A percentile compares a stretch with the other conserved stretches of the same genome.
These are phyloP conservation scores for Penicillium sp. DNA, from an alignment of 2,329 filamentous ascomycete genomes.

Conservation along the genomic window DNA sequence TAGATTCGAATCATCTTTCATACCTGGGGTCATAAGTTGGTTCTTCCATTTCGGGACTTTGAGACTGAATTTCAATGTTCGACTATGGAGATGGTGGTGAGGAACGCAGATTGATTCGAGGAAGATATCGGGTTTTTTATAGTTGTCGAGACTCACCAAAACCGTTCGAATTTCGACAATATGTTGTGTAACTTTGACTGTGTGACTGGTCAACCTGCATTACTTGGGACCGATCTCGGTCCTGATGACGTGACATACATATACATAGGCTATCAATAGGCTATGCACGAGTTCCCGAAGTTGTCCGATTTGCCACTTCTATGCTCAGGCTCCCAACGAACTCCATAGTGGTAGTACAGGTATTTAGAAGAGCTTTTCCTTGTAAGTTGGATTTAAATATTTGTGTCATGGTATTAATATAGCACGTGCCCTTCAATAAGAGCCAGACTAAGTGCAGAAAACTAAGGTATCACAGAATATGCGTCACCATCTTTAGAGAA, in stretches of 20 bases:
- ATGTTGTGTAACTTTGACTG: neutral
- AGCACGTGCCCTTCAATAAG: too few species aligned
- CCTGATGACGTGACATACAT: too few species aligned
- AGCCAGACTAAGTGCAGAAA: too few species aligned
- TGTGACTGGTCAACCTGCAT: neutral
- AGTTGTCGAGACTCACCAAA: neutral
- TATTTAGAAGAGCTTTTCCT: neutral
- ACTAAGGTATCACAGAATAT: too few species aligned
- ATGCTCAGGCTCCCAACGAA: too few species aligned
- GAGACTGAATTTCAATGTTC: neutral
- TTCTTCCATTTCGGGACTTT: conserved; percentile 14
- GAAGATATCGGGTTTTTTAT: neutral
- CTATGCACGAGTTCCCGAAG: conserved; percentile 3
- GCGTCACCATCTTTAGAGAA: too few species aligned
- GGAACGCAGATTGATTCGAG: neutral
- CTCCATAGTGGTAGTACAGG: too few species aligned
- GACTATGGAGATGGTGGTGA: neutral
- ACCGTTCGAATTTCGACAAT: neutral
- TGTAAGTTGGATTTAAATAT: neutral
- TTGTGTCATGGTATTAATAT: too few species aligned
- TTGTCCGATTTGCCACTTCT: neutral
- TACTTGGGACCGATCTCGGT: neutral
- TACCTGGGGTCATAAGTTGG: conserved; percentile 23
- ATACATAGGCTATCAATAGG: conserved; percentile 16
- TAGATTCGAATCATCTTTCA: neutral